Conservation (phyloP, 106 monocot species). For the Apostasia ramifera region DNA sequence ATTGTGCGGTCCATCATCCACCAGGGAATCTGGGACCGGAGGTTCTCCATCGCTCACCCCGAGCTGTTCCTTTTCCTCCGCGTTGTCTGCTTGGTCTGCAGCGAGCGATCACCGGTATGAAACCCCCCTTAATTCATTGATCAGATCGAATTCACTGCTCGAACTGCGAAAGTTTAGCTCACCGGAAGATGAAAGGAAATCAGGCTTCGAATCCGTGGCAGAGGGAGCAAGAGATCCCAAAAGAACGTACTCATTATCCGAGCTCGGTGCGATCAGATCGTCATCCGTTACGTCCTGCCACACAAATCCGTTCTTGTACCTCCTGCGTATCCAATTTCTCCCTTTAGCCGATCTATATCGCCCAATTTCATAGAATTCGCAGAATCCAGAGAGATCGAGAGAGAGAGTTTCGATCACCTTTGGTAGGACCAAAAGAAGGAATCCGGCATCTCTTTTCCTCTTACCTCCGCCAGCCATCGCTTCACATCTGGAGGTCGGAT, state of each 20-base stretch:
- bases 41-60: neutral
- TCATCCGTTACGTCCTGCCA: constrained; percentile 73
- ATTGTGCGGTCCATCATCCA: neutral
- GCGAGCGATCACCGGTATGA: neutral
- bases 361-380: neutral
- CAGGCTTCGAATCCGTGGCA: neutral
- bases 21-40: neutral
- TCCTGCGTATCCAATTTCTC: constrained; percentile 16
- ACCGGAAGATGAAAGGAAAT: neutral
- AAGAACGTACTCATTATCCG: constrained; percentile 69
- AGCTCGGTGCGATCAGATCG: constrained; percentile 59
- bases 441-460: constrained; percentile 56
- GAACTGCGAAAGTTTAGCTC: neutral
- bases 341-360: neutral
- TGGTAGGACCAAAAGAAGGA: constrained; percentile 70
- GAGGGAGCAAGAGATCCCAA: constrained; percentile 35
- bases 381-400: neutral
- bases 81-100: neutral
- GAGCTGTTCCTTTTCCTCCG: neutral
- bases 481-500: constrained; percentile 48
- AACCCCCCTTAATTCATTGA: neutral
- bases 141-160: too few species aligned
- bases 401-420: constrained; percentile 21
- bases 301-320: constrained; percentile 49
- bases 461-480: constrained; percentile 61